Evolutionary conservation across 257 asterid genomes (phyloP).

Genomic region (Echium plantagineum): DNA sequence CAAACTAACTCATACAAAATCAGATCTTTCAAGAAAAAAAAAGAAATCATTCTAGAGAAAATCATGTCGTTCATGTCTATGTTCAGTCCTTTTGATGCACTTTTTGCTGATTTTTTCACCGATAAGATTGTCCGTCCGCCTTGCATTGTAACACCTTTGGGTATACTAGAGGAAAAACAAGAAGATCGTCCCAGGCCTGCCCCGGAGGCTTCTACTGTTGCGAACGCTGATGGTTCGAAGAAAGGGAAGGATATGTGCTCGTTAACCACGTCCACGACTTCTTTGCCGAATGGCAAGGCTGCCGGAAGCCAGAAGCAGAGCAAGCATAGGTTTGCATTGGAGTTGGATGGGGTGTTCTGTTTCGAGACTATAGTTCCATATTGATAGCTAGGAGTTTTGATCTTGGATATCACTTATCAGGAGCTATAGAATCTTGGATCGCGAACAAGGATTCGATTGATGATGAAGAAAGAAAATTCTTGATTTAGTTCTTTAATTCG

Average conservation of each 20-base stretch:
- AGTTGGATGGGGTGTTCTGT: conserved; percentile 40
- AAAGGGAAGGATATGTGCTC: conserved; percentile 11
- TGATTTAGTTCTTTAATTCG: no score
- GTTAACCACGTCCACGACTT: background rate
- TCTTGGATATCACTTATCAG: no score
- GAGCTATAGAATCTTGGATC: no score
- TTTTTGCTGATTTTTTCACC: conserved; percentile 15
- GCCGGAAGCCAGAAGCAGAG: conserved; percentile 8
- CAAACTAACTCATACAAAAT: no score
- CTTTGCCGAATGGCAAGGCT: background rate
- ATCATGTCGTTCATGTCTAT: conserved; percentile 5
- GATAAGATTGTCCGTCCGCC: conserved; percentile 2
- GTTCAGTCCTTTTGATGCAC: conserved; percentile 18
- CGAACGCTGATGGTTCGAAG: conserved; percentile 7
- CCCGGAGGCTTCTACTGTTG: background rate
- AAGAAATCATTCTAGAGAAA: no score
- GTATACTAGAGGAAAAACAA: background rate
- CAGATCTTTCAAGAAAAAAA: no score
- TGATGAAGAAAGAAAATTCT: no score
- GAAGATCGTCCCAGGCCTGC: background rate
- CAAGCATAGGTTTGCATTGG: conserved; percentile 38
- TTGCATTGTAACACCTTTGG: background rate
- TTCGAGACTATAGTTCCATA: conserved; percentile 36
- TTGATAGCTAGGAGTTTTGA: no score
- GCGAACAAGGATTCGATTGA: no score